Base-by-base conservation (phyloP, 2,329 filamentous ascomycete genomes). In the Coccinonectria pachysandricola region DNA sequence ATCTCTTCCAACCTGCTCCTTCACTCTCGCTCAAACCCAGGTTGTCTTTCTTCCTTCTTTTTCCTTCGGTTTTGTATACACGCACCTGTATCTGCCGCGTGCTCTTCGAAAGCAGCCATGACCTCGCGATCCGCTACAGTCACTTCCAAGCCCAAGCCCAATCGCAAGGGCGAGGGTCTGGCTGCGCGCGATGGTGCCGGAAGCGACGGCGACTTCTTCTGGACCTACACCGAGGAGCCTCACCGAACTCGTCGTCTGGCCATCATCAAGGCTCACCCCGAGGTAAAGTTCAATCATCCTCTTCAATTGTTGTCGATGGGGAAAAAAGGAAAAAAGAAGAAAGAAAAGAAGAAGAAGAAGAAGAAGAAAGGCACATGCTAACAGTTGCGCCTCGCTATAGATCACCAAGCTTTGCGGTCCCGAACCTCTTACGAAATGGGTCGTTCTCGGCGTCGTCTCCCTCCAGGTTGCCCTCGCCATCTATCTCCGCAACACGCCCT, bases 211-310 rank as follows among this genome's bases (percentile, higher is more conserved):
- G 56, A 68, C 54, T 96, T 96, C 68, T 94, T 93, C 63, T 96
- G 92, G 91, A 94, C 91, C 20, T 96, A 98, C 53, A 95, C 91
- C 7, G 91, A 98, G 56, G 91, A 98, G 60, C 91, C 91, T 36
- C 91, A 98, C 59, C 75, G 86, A 43, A 91, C 88, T 16, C 70
- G 91, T 43, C 74, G 91, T 31, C 74, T 88, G 45, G 85, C 86
- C 36, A 98, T 98, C 47, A 96, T 98, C 60, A 96, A 95, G 64
- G 87, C 88, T 29, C 88, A 98, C 53, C 91, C 91, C 23, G 88
- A 98, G 71, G 86, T 88, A 62, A 12, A n/a, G n/a, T n/a, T n/a
- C n/a, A n/a, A n/a, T n/a, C n/a, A n/a, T n/a, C n/a, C n/a, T n/a
- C n/a, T n/a, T n/a, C n/a, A n/a, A n/a, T n/a, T n/a, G n/a, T n/a